phyloP scores from a whole-genome alignment of 768 basidiomycete species.

The Thelephora aurantiotincta region DNA sequence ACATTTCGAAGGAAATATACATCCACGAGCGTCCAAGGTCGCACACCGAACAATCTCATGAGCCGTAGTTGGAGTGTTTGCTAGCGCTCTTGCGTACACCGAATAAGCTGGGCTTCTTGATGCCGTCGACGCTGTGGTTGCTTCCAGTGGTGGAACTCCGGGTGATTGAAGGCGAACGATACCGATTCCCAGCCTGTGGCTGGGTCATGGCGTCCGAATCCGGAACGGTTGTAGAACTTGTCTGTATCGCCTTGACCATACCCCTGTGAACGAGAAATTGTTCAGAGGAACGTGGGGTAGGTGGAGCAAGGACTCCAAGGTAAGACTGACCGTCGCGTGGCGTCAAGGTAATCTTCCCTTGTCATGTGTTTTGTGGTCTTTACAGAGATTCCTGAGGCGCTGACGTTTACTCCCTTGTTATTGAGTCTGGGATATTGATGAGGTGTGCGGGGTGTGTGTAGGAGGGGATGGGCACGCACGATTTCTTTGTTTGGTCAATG shows the following conservation, averaged over 20 bases:
- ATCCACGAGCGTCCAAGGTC: too few species aligned
- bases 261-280: not conserved
- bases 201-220: too few species aligned
- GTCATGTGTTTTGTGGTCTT: constrained; percentile 48
- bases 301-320: not conserved
- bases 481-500: constrained; percentile 36
- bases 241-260: not conserved
- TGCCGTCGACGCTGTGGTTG: too few species aligned
- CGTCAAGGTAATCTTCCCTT: constrained; percentile 54
- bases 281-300: not conserved
- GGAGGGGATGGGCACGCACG: constrained; percentile 25
- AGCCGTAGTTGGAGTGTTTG: too few species aligned
- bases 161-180: too few species aligned
- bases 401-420: constrained; percentile 39
- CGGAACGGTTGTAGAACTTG: too few species aligned
- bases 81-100: too few species aligned
- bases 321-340: constrained; percentile 46
- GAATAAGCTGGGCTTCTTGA: too few species aligned
- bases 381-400: constrained; percentile 46
- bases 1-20: too few species aligned
- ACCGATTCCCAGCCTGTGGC: too few species aligned
- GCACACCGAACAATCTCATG: too few species aligned
- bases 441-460: not conserved
- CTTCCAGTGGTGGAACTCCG: too few species aligned
- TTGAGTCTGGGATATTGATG: constrained; percentile 29